Evolutionary conservation across 352 stramenopile genomes (phyloP).

Genomic region (Globisporangium paddicum): DNA sequence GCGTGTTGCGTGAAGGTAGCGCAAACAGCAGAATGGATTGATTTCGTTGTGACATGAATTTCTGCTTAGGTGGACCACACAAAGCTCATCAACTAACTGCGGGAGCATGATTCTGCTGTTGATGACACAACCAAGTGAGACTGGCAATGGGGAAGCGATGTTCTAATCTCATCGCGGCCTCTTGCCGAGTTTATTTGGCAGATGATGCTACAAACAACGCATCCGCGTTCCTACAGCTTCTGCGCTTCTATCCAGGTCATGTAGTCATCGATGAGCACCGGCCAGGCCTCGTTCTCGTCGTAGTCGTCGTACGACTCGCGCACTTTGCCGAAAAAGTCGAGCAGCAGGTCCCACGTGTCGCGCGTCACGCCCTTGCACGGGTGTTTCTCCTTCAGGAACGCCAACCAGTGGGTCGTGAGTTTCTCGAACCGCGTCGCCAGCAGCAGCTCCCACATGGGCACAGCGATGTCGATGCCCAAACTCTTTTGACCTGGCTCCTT

Average conservation of each 20-base stretch:
- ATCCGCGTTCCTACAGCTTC: conserved; percentile 27
- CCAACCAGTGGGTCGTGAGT: conserved; percentile 64
- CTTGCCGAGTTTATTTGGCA: neutral
- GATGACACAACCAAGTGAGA: neutral
- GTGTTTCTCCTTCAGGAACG: conserved; percentile 74
- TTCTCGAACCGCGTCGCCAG: conserved; percentile 59
- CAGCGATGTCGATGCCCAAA: conserved; percentile 78
- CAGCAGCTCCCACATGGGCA: conserved; percentile 85
- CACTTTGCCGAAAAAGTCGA: conserved; percentile 86
- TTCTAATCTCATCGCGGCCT: too few species aligned
- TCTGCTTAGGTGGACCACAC: conserved; percentile 1
- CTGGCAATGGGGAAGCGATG: too few species aligned
- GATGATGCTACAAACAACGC: neutral
- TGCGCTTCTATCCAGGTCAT: conserved; percentile 79
- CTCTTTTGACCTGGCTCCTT: conserved; percentile 88
- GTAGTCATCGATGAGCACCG: conserved; percentile 88
- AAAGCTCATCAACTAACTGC: neutral
- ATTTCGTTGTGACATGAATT: neutral
- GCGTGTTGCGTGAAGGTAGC: neutral
- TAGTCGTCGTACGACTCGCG: conserved; percentile 75
- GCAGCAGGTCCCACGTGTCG: conserved; percentile 83
- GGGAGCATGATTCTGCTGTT: too few species aligned
- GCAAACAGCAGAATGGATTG: neutral
- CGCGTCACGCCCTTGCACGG: conserved; percentile 77
- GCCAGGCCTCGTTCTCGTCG: conserved; percentile 89